Conservation (phyloP, 345 rosid species). For the Brassica napus region Da-Ae NC_063443.1:7213501-7214000, state of each 20-base stretch:
- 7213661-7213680: not conserved
- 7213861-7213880: slow-evolving; percentile 1
- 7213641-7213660: too few species aligned
- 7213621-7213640: too few species aligned
- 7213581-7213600: too few species aligned
- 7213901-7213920: not conserved
- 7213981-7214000: not conserved
- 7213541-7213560: too few species aligned
- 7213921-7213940: not conserved
- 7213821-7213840: slow-evolving; percentile 19
- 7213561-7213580: too few species aligned
- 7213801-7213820: not conserved
- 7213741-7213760: slow-evolving; percentile 8
- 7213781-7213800: slow-evolving; percentile 14
- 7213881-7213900: not conserved
- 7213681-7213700: not conserved
- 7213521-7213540: not conserved
- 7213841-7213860: not conserved
- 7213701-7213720: not conserved
- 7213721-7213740: slow-evolving; percentile 3
- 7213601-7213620: too few species aligned
- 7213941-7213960: not conserved
- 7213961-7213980: not conserved
- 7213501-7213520: not conserved
- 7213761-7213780: not conserved